Evolutionary conservation across 139 green algal species (phyloP).

Genomic region (Coccomyxa sp.): DNA sequence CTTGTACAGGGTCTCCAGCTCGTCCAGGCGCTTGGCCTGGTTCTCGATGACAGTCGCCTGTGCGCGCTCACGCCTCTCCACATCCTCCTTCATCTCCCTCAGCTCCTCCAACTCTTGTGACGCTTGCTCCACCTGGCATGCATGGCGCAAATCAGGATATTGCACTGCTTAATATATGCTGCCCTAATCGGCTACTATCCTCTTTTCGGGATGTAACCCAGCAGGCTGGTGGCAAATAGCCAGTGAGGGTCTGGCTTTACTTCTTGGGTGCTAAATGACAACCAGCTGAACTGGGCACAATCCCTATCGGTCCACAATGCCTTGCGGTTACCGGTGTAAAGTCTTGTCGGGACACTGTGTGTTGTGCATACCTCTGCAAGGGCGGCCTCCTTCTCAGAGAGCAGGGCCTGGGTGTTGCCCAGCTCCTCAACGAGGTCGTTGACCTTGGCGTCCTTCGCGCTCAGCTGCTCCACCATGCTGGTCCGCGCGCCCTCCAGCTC

Average conservation of each 20-base stretch:
- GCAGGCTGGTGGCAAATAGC: too few species aligned
- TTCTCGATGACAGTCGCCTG: constrained; percentile 82
- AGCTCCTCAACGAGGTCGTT: constrained; percentile 78
- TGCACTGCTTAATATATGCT: too few species aligned
- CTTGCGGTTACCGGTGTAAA: too few species aligned
- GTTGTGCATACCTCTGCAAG: constrained; percentile 13
- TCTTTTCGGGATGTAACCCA: too few species aligned
- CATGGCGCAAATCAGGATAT: not conserved
- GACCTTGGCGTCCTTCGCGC: constrained; percentile 70
- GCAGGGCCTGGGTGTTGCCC: constrained; percentile 54
- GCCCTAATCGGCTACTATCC: too few species aligned
- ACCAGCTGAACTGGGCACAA: too few species aligned
- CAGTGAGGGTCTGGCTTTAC: too few species aligned
- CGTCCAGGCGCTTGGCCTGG: constrained; percentile 83
- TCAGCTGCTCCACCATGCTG: constrained; percentile 47
- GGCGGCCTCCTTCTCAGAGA: constrained; percentile 38
- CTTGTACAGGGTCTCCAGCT: constrained; percentile 92
- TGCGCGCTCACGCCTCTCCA: constrained; percentile 84
- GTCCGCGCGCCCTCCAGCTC: constrained; percentile 41
- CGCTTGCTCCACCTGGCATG: constrained; percentile 42
- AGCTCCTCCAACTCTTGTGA: constrained; percentile 86
- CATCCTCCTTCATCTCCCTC: constrained; percentile 85
- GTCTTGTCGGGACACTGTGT: not conserved
- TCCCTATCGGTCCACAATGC: too few species aligned
- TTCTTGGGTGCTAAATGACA: too few species aligned